Base-by-base conservation (phyloP, 1,139 yeast genomes). In the Kodamaea arcana region DNA sequence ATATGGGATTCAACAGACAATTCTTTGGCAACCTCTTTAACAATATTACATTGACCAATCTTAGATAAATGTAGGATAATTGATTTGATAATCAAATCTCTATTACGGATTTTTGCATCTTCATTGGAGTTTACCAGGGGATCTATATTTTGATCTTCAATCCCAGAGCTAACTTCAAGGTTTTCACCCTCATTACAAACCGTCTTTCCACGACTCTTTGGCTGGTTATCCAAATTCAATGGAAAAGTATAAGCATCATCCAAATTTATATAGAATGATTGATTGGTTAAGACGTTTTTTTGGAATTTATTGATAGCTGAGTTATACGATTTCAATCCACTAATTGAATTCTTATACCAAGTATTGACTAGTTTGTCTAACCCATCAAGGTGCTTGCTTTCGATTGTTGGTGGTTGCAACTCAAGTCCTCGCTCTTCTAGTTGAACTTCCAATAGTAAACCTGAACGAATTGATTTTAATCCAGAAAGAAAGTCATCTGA, bases 231-330 rank as follows among this genome's bases (percentile, higher is more conserved):
- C 32, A 69, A 50, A 36, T 54, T 51, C 37, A 69, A 52, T 0
- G 71, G 71, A 39, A 62, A 69, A 1, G 66, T 56, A 43, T 69
- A 69, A 3, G 75, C 73, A 25, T 66, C 72, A 47, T 69, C 74
- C 34, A 69, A 47, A 38, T 63, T 62, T 24, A 66, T 48, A 24
- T 42, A 46, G 43, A 55, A 65, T 35, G 51, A 54, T 15, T 61
- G 42, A 44, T 59, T 60, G 35, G 52, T 54, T 12, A 65, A 46
- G 8, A 66, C 45, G 36, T 60, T 62, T 51, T 68, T 68, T 43
- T 43, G 62, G 39, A 67, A 65, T 50, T 51, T 55, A 45, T 64
- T 62, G 29, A 60, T 58, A 20, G 60, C 60, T 2, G 67, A 48
- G 44, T 69, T 69, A 47, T 68, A 69, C 2, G 54, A 36, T 44